Evolutionary conservation across 371 early-diverging fungal genomes (phyloP), one percentile per base, ranked within the genome.

Genomic region (Mucor indicus): DNA sequence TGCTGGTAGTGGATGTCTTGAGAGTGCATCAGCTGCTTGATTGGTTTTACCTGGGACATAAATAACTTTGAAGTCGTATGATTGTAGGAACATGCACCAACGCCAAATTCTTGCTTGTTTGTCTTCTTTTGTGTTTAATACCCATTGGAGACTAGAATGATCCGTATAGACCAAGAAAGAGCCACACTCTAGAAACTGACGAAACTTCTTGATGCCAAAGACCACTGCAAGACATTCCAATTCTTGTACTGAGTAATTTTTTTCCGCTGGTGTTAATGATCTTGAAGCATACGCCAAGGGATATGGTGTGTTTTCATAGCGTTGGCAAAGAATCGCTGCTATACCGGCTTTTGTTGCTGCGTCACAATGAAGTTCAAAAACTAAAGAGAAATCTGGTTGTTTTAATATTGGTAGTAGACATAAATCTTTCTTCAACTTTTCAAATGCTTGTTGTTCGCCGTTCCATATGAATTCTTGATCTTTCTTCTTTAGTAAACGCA

Each of bases 111-210:
- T 50, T 1, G 44, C 44, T 12, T 38, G 48, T 0, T 46, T 21
- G 11, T 54, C 50, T 13, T 16, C 10, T 3, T 24, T 29, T 13
- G 13, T 23, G 10, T 30, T 56, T 3, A 20, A 12, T 1, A 67
- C 19, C 22, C 27, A 53, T 32, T 49, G 39, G 1, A 67, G 55
- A 10, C 36, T 11, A 2, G 36, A 16, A 33, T 67, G 63, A 50
- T 67, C 63, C 0, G 62, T 62, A n/a, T 44, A 29, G 4, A 63
- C 52, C 2, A n/a, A 38, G 32, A 68, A 58, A 7, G 44, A 11
- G 5, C 11, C 11, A 27, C 38, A 23, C 4, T 48, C 29, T 19
- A 55, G 23, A 17, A 39, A 55, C 4, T 13, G 38, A 31, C 42
- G 23, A 24, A 54, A 48, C 16, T 48, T 47, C 5, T 39, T 22